phyloP scores from a whole-genome alignment of 2,329 filamentous ascomycete species.

The Fusarium secorum region DNA sequence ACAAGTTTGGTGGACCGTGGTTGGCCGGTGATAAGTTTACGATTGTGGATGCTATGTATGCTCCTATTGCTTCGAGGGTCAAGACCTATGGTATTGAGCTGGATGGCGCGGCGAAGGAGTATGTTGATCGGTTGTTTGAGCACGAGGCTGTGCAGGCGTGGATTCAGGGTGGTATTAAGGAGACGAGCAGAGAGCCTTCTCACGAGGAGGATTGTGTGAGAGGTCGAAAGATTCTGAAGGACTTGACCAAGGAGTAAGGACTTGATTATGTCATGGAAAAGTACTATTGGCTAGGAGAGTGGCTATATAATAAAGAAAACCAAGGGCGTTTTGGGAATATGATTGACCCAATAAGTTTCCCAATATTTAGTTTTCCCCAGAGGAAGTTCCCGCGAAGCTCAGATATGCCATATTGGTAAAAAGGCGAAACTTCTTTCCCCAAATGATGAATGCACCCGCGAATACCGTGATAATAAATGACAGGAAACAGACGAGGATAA shows the following conservation, averaged over 20 bases:
- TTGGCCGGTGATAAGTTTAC: conserved; percentile 50
- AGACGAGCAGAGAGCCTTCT: conserved; percentile 49
- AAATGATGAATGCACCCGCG: neutral
- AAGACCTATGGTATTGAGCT: conserved; percentile 50
- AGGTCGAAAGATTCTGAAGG: conserved; percentile 44
- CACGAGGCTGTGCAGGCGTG: conserved; percentile 50
- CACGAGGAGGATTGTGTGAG: conserved; percentile 49
- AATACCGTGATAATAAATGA: fast-evolving
- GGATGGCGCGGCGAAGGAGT: conserved; percentile 43
- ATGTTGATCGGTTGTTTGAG: conserved; percentile 46
- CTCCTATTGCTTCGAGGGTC: conserved; percentile 51
- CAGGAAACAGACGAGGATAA: neutral
- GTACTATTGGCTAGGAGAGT: neutral
- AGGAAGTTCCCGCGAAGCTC: neutral
- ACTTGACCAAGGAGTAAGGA: conserved; percentile 29
- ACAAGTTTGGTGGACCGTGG: conserved; percentile 53
- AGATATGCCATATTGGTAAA: neutral
- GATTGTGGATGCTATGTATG: conserved; percentile 53
- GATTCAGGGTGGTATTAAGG: conserved; percentile 49
- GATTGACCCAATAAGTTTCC: neutral
- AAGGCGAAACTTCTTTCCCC: neutral
- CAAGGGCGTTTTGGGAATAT: too few species aligned
- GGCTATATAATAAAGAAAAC: neutral
- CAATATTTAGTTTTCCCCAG: fast-evolving
- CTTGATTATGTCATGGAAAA: fast-evolving